Evolutionary conservation across 345 rosid genomes (phyloP), one percentile per base, ranked within the genome.

Genomic region (Syzygium jambos): DNA sequence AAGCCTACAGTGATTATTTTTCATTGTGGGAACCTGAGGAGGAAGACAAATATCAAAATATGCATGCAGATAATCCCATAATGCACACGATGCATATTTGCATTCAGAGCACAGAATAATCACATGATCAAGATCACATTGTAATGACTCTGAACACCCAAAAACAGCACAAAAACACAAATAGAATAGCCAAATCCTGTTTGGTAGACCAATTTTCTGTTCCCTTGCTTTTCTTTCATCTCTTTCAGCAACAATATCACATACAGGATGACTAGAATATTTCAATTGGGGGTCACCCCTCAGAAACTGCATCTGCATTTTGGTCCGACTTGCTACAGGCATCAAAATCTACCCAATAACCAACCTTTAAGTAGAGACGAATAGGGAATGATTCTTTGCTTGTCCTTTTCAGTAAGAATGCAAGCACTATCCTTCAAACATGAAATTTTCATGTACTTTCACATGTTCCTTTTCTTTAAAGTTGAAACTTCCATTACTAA

Each of bases 11-110:
- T 11, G 88, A 22, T 84, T 89, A 84, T 52, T 89, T 92, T 43
- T 56, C 90, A 86, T 86, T 84, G 84, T 86, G 55, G 87, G 88
- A 51, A 88, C 90, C 95, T 93, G 91, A 87, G 87, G 65, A 85
- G 87, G 25, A 85, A 0, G 77, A 54, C 38, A 61, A 85, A 25
- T 27, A 16, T 52, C 2, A 51, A 65, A 65, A 65, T 65, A 3
- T 65, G 78, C 41, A 29, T 41, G 78, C 22, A 15, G 41, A 65
- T 65, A 15, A 65, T 29, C 10, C 78, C 78, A 29, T 29, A 65
- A 30, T 65, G 78, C 21, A 65, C 10, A 7, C 68, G 30, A 27
- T 59, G n/a, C 68, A 1, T 59, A 59, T 27, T 59, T 11, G 0
- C 68, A 59, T 1, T 65, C 34, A 29, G 6, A 65, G 11, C 78